These are phyloP conservation scores for Komagataea norvegica DNA, from an alignment of 1,139 yeast species.

Conservation along the genomic window DNA sequence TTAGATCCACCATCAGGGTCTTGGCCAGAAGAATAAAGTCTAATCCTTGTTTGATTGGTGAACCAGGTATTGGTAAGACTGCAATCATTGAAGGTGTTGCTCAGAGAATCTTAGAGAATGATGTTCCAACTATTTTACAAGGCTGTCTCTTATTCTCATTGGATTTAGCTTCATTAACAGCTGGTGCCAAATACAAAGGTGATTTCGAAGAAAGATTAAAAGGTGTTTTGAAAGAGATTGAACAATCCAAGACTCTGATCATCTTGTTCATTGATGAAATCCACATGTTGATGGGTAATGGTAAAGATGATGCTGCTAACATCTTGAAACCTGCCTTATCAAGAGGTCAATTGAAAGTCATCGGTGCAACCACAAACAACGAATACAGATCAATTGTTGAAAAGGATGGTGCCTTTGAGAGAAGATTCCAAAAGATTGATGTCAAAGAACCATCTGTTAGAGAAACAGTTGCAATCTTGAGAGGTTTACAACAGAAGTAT, in stretches of 20 bases:
- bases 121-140: conserved; percentile 84
- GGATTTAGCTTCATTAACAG: conserved; percentile 93
- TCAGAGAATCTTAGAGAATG: conserved; percentile 91
- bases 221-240: conserved; percentile 92
- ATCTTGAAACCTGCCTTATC: conserved; percentile 95
- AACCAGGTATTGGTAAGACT: conserved; percentile 99
- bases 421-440: conserved; percentile 96
- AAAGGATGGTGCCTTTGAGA: conserved; percentile 97
- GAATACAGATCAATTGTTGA: conserved; percentile 91
- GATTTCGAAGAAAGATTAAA: conserved; percentile 97
- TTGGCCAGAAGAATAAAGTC: conserved; percentile 94
- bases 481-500: conserved; percentile 94
- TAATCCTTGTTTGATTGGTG: conserved; percentile 95
- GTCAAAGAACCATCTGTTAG: conserved; percentile 90
- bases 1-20: conserved; percentile 89
- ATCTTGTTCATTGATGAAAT: conserved; percentile 92
- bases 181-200: conserved; percentile 98
- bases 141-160: conserved; percentile 78
- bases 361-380: conserved; percentile 95
- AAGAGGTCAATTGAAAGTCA: conserved; percentile 92
- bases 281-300: conserved; percentile 99
- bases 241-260: conserved; percentile 79
- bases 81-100: conserved; percentile 98
- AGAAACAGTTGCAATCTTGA: conserved; percentile 91
- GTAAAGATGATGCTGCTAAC: conserved; percentile 90